Conservation (phyloP, 176 grass and related monocot genomes). For the Zizania latifolia region DNA sequence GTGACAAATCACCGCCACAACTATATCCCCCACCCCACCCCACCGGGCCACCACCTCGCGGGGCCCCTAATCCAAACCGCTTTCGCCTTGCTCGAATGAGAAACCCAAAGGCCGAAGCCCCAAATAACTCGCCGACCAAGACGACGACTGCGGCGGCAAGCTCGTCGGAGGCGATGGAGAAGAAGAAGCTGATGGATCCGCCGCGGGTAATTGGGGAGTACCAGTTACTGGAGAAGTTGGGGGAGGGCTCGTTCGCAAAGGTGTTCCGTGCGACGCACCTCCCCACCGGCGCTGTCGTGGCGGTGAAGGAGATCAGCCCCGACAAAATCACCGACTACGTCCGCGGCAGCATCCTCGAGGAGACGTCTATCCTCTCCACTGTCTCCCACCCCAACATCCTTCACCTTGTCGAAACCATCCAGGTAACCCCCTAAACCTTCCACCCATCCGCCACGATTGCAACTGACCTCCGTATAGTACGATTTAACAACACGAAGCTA, state of each 20-base stretch:
- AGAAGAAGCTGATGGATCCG: not conserved
- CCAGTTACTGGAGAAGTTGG: conserved; percentile 36
- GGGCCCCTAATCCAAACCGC: conserved; percentile 34
- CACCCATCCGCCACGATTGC: not conserved
- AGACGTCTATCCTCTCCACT: conserved; percentile 47
- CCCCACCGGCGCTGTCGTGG: conserved; percentile 37
- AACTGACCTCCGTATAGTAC: not conserved
- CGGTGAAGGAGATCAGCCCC: conserved; percentile 71
- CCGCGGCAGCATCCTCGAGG: conserved; percentile 48
- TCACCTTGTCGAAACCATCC: conserved; percentile 47
- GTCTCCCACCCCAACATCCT: conserved; percentile 69
- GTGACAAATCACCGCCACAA: conserved; percentile 28
- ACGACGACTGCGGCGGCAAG: not conserved
- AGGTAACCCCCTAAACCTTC: conserved; percentile 21
- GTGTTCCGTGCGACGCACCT: conserved; percentile 50
- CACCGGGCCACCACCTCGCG: conserved; percentile 2
- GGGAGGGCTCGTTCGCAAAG: conserved; percentile 50
- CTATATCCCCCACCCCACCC: not conserved
- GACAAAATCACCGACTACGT: conserved; percentile 30
- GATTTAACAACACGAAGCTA: not conserved
- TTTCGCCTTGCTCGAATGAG: not conserved
- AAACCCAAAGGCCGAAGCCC: not conserved
- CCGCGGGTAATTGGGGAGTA: conserved; percentile 44
- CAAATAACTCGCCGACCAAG: not conserved
- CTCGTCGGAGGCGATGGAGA: not conserved